Evolutionary conservation across 1,284 basidiomycete species (phyloP).

Genomic region (Bondarzewia mesenterica): DNA sequence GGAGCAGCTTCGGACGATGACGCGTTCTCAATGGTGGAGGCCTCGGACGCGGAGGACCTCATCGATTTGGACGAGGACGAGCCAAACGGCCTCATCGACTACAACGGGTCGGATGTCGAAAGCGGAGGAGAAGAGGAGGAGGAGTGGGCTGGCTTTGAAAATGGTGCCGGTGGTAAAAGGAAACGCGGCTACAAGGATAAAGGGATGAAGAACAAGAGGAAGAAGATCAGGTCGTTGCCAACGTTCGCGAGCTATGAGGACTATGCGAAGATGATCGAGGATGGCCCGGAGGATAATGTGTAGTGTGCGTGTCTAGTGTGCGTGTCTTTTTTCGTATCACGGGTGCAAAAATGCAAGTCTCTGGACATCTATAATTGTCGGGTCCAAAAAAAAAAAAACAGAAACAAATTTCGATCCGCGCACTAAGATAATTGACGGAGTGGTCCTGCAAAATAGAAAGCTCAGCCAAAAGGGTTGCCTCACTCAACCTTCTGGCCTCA

Average conservation of each 20-base stretch:
- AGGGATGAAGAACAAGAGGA: slow-evolving; percentile 45
- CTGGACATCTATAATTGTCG: neutral
- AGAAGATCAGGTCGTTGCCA: slow-evolving; percentile 69
- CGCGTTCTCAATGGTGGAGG: slow-evolving; percentile 50
- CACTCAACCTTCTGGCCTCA: too few species aligned
- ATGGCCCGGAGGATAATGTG: slow-evolving; percentile 67
- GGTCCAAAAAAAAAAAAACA: too few species aligned
- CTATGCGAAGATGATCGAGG: slow-evolving; percentile 90
- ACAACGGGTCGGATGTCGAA: slow-evolving; percentile 40
- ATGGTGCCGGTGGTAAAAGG: slow-evolving; percentile 27
- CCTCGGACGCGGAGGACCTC: slow-evolving; percentile 61
- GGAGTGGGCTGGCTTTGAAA: slow-evolving; percentile 48
- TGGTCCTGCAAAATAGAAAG: too few species aligned
- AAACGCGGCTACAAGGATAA: slow-evolving; percentile 34
- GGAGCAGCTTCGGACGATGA: slow-evolving; percentile 27
- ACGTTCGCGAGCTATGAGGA: slow-evolving; percentile 95
- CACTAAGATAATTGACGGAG: too few species aligned
- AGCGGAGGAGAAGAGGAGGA: slow-evolving; percentile 32
- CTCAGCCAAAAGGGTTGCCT: too few species aligned
- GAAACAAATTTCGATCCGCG: too few species aligned
- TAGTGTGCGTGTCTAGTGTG: slow-evolving; percentile 16
- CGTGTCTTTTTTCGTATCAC: neutral
- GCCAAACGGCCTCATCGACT: slow-evolving; percentile 50
- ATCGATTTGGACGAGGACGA: slow-evolving; percentile 44
- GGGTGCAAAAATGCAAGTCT: neutral